Evolutionary conservation across 2,329 filamentous ascomycete species (phyloP).

Genomic region (Huntiella decipiens): DNA sequence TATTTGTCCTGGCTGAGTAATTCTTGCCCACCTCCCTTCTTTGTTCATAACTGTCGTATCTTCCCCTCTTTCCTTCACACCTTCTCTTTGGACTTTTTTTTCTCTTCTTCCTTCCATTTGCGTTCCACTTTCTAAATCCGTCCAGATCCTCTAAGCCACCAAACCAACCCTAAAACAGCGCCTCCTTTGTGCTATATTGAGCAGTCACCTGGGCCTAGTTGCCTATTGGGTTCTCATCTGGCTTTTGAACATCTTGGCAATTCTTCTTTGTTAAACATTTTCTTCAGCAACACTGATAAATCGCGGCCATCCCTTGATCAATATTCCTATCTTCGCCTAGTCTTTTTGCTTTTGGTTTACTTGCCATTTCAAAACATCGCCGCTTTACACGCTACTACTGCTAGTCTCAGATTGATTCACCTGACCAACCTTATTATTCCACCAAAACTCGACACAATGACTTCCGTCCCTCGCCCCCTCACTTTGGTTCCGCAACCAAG

Average conservation of each 20-base stretch:
- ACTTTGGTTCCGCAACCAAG: background rate
- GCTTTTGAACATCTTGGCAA: background rate
- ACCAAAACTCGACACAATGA: background rate
- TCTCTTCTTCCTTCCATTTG: constrained; percentile 1
- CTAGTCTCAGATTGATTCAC: background rate
- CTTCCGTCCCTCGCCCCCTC: background rate
- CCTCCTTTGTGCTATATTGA: background rate
- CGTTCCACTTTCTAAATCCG: background rate
- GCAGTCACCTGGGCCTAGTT: no score
- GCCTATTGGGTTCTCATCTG: no score
- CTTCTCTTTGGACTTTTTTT: background rate
- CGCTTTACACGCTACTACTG: no score
- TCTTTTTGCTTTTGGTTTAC: background rate
- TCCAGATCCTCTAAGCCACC: background rate
- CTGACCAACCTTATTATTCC: no score
- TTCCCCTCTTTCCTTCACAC: background rate
- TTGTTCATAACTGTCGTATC: background rate
- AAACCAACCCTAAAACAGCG: background rate
- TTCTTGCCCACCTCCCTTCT: background rate
- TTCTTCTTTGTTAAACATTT: background rate
- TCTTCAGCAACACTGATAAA: no score
- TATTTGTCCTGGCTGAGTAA: background rate
- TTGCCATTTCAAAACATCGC: no score
- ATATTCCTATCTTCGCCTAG: background rate
- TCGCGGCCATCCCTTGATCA: background rate